phyloP scores from a whole-genome alignment of 768 basidiomycete genomes.

The Candolleomyces eurysporus region DNA sequence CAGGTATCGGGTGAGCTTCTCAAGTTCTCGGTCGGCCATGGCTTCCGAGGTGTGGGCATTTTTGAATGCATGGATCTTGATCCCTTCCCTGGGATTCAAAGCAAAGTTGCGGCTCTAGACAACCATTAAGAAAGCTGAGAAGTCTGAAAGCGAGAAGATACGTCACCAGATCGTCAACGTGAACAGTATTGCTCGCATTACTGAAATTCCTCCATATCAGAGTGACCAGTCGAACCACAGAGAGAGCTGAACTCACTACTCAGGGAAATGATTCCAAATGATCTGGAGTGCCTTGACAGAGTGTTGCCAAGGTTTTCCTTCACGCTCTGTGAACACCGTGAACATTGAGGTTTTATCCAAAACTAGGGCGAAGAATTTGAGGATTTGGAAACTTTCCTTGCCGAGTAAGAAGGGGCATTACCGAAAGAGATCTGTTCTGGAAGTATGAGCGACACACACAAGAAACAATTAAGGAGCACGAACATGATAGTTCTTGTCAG shows the following conservation, averaged over 20 bases:
- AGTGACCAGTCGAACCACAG: background rate
- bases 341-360: conserved; percentile 91
- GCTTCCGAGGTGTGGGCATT: conserved; percentile 67
- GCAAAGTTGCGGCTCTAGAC: conserved; percentile 79
- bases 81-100: conserved; percentile 77
- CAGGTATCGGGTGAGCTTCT: conserved; percentile 64
- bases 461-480: background rate
- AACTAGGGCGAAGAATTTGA: conserved; percentile 36
- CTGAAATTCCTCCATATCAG: conserved; percentile 28
- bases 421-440: conserved; percentile 60
- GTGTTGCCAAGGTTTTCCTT: conserved; percentile 74
- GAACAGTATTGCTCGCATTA: conserved; percentile 72
- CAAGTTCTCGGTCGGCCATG: conserved; percentile 66
- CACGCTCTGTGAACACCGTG: conserved; percentile 73
- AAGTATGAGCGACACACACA: background rate
- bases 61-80: conserved; percentile 83
- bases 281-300: conserved; percentile 81
- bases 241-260: conserved; percentile 50
- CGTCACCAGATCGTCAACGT: conserved; percentile 80
- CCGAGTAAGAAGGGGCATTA: conserved; percentile 18
- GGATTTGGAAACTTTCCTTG: background rate
- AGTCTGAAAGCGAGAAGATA: background rate
- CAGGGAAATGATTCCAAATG: conserved; percentile 85
- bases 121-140: background rate
- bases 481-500: conserved; percentile 67